phyloP scores from a whole-genome alignment of 768 basidiomycete genomes.

The Peribolospora kevripleyi region DNA sequence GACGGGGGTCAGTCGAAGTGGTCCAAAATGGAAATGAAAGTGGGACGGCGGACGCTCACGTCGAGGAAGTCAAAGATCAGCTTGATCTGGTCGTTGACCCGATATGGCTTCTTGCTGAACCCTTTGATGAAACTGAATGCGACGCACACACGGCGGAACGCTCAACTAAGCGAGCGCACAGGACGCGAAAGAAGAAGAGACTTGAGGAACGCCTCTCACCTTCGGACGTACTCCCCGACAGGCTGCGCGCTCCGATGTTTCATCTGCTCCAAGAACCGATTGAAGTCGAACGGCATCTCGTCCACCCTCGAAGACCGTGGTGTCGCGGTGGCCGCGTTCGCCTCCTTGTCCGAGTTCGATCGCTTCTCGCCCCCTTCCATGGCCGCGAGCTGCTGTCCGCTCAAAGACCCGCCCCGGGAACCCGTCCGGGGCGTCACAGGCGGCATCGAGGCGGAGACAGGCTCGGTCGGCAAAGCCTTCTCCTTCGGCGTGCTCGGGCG shows the following conservation, averaged over 20 bases:
- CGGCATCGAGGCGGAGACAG: no score
- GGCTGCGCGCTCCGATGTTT: slow-evolving; percentile 66
- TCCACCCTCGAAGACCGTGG: background rate
- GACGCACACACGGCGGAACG: background rate
- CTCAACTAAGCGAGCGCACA: background rate
- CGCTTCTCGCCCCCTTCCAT: no score
- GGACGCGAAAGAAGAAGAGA: background rate
- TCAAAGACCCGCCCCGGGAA: no score
- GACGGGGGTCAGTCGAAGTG: no score
- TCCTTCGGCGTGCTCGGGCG: no score
- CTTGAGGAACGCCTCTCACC: slow-evolving; percentile 33
- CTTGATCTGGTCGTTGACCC: slow-evolving; percentile 78
- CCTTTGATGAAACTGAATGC: slow-evolving; percentile 60
- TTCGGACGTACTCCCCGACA: slow-evolving; percentile 80
- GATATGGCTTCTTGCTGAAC: slow-evolving; percentile 74
- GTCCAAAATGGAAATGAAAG: background rate
- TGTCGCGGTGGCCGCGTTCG: no score
- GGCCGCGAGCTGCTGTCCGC: no score
- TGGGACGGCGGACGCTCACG: slow-evolving; percentile 26
- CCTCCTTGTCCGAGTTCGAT: no score
- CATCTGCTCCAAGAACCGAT: slow-evolving; percentile 85
- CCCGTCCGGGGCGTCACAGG: no score
- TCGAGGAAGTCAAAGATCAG: slow-evolving; percentile 80
- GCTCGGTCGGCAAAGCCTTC: no score
- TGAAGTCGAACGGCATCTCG: slow-evolving; percentile 49